These are phyloP conservation scores for Wickerhamiella occidentalis DNA, from an alignment of 805 yeast species.

Conservation along the genomic window DNA sequence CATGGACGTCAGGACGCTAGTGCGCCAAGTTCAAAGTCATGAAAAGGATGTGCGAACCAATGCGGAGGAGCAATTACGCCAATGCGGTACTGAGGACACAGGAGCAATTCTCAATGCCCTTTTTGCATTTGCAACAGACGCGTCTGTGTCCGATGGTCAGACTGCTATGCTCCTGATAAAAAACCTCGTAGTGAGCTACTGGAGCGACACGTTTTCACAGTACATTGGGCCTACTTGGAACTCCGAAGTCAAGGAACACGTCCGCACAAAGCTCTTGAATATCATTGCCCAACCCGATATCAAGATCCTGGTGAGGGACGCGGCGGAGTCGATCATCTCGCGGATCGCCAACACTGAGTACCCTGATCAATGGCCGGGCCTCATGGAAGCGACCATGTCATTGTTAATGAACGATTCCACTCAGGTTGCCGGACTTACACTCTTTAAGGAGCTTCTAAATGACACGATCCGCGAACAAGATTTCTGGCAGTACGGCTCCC, in stretches of 20 bases:
- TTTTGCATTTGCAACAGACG: constrained; percentile 12
- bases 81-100: constrained; percentile 5
- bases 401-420: constrained; percentile 36
- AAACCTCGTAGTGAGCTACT: constrained; percentile 53
- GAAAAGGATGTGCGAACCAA: background rate
- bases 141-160: constrained; percentile 30
- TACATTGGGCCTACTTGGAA: constrained; percentile 54
- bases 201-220: constrained; percentile 77
- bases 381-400: constrained; percentile 25
- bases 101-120: constrained; percentile 15
- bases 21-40: constrained; percentile 5
- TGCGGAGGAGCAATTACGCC: constrained; percentile 8
- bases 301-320: constrained; percentile 41
- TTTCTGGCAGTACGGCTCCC: constrained; percentile 56
- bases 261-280: constrained; percentile 41
- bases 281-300: constrained; percentile 40
- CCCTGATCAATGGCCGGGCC: constrained; percentile 91
- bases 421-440: constrained; percentile 28
- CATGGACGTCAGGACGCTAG: constrained; percentile 7
- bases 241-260: constrained; percentile 38
- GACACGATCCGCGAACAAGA: constrained; percentile 79
- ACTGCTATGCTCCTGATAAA: constrained; percentile 55
- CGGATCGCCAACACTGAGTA: constrained; percentile 81
- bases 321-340: constrained; percentile 62
- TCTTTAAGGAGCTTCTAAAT: constrained; percentile 58